Base-by-base conservation (phyloP, 106 monocot species). In the Acorus calamus region DNA sequence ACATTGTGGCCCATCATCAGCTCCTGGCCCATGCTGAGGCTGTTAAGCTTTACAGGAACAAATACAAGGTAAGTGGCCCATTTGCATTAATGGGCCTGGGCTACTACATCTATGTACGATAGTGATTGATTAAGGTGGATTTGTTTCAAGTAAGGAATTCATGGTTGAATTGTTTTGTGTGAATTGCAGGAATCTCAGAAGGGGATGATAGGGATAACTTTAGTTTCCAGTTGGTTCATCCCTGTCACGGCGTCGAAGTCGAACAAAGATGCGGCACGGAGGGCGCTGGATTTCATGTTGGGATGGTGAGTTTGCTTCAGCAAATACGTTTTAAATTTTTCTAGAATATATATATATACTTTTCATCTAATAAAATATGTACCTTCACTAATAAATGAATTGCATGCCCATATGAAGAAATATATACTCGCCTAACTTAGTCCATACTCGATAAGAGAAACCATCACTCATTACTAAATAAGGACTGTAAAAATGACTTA, bases 11-110 rank as follows among this genome's bases (percentile, higher is more conserved):
- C 5, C 91, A 92, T 11, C 66, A 92, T 49, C 65, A 57, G 47
- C 28, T 92, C 49, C 78, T 92, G 2, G 78, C 91, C 47, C 86
- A 86, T 64, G 74, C 64, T 6, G 58, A 59, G 2, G 63, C 81
- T 6, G 86, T 79, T 1, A 59, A 66, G 14, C 62, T 84, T 7
- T 92, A 92, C 64, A 74, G 62, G 55, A n/a, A 69, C 4, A 87
- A 80, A 72, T 87, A 81, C 65, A 76, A 86, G 81, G 84, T 80
- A 5, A 58, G 3, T n/a, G 7, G 43, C 42, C 72, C 28, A 28
- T 28, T 28, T 28, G 28, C 28, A 28, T 28, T 28, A 28, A 28
- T 28, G 28, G 28, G 28, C 28, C 28, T 28, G 28, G 28, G 28
- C 28, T 28, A 28, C 28, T 28, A 28, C 28, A 28, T 28, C 28